Conservation (phyloP, 495 filamentous ascomycete species). For the Penicillium fimorum region DNA sequence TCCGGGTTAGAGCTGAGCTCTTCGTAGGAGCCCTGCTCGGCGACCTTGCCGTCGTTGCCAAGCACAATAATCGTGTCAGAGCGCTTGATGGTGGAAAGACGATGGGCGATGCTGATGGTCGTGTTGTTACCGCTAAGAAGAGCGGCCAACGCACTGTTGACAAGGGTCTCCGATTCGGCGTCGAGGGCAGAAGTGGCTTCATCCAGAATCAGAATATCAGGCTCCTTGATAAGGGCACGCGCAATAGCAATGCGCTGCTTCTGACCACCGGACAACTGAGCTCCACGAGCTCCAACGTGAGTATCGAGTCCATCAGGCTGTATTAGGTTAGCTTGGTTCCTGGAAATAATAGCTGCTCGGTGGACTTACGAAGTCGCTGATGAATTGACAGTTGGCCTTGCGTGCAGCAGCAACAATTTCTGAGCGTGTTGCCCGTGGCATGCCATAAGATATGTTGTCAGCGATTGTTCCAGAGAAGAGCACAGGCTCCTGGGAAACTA, state of each 20-base stretch:
- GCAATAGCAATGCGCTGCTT: slow-evolving; percentile 98
- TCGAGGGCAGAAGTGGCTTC: slow-evolving; percentile 93
- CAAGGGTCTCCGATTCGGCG: slow-evolving; percentile 94
- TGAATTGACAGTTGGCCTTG: slow-evolving; percentile 96
- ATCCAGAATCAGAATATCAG: slow-evolving; percentile 93
- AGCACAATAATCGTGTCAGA: slow-evolving; percentile 91
- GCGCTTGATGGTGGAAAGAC: slow-evolving; percentile 92
- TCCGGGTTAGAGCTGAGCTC: slow-evolving; percentile 67
- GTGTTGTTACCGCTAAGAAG: slow-evolving; percentile 85
- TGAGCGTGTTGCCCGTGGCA: slow-evolving; percentile 69
- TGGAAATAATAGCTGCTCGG: not conserved
- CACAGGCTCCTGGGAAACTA: slow-evolving; percentile 93
- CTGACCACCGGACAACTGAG: slow-evolving; percentile 92
- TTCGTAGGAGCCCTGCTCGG: slow-evolving; percentile 81
- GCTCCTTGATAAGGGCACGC: slow-evolving; percentile 88
- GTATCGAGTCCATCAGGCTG: slow-evolving; percentile 92
- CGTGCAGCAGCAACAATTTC: slow-evolving; percentile 86
- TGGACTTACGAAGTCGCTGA: slow-evolving; percentile 76
- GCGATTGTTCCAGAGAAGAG: slow-evolving; percentile 94
- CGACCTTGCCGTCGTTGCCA: slow-evolving; percentile 77
- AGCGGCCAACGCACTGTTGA: slow-evolving; percentile 80
- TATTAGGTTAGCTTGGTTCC: slow-evolving; percentile 15
- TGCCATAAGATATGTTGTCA: slow-evolving; percentile 94
- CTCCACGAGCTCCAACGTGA: slow-evolving; percentile 85
- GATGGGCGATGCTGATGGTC: slow-evolving; percentile 95